Evolutionary conservation across 148 eudicot species (phyloP).

Genomic region (Rhododendron williamsianum): DNA sequence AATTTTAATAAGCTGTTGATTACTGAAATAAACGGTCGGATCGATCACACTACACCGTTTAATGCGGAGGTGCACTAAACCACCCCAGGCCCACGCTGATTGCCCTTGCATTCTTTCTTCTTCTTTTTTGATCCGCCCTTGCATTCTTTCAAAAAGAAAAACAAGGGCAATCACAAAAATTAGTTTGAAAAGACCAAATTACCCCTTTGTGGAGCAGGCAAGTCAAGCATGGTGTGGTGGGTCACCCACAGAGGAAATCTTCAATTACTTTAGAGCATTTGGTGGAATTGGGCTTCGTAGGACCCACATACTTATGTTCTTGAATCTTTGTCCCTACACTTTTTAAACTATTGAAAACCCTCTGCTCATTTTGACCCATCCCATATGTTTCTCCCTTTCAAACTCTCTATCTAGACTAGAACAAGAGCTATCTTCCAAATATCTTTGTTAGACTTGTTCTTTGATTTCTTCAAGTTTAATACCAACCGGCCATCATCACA

Average conservation of each 20-base stretch:
- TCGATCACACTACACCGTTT: too few relatives aligned
- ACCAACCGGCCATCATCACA: constrained; percentile 14
- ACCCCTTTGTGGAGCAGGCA: constrained; percentile 13
- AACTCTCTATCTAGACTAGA: background rate
- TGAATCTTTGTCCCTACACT: background rate
- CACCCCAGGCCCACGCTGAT: too few relatives aligned
- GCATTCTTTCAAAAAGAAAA: too few relatives aligned
- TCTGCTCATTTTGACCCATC: background rate
- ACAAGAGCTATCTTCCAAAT: constrained; percentile 13
- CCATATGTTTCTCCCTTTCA: background rate
- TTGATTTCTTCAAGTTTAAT: background rate
- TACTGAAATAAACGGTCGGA: too few relatives aligned
- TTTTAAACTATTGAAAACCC: background rate
- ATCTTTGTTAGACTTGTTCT: constrained; percentile 8
- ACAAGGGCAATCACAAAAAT: too few relatives aligned
- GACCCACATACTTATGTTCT: constrained; percentile 15
- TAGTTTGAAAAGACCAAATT: too few relatives aligned
- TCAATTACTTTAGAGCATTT: constrained; percentile 18
- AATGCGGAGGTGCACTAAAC: too few relatives aligned
- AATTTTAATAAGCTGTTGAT: too few relatives aligned
- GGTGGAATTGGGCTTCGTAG: constrained; percentile 36
- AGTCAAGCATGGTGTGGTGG: constrained; percentile 18
- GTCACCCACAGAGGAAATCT: constrained; percentile 13
- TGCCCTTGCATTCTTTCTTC: too few relatives aligned
- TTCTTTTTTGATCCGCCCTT: too few relatives aligned